Evolutionary conservation across 2,329 filamentous ascomycete species (phyloP).

Genomic region (Aureobasidium vineae): DNA sequence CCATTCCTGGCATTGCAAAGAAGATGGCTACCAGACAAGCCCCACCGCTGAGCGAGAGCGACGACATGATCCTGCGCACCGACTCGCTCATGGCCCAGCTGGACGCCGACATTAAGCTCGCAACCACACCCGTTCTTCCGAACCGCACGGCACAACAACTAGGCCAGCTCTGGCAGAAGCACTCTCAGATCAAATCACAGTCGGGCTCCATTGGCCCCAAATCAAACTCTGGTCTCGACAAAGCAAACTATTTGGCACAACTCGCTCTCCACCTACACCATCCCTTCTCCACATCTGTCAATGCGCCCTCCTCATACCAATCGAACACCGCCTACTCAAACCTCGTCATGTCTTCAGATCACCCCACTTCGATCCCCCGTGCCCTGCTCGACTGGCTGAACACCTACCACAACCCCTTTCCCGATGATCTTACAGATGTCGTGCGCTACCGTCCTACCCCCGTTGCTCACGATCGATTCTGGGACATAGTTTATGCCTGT

Average conservation of each 20-base stretch:
- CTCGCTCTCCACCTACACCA: slow-evolving; percentile 79
- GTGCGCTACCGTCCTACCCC: slow-evolving; percentile 66
- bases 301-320: slow-evolving; percentile 34
- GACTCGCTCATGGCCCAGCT: slow-evolving; percentile 62
- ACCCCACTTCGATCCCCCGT: slow-evolving; percentile 61
- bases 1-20: slow-evolving; percentile 68
- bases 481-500: slow-evolving; percentile 75
- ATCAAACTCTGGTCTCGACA: slow-evolving; percentile 62
- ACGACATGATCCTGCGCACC: slow-evolving; percentile 69
- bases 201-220: slow-evolving; percentile 38
- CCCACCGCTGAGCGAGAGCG: slow-evolving; percentile 65
- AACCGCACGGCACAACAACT: slow-evolving; percentile 35
- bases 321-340: slow-evolving; percentile 20
- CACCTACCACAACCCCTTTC: slow-evolving; percentile 69
- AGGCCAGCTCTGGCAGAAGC: slow-evolving; percentile 34
- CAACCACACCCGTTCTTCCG: slow-evolving; percentile 37
- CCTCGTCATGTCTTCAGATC: slow-evolving; percentile 27
- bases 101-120: slow-evolving; percentile 37
- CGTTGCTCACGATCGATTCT: slow-evolving; percentile 73
- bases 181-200: slow-evolving; percentile 33
- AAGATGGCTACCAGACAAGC: slow-evolving; percentile 59
- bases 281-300: slow-evolving; percentile 48
- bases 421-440: slow-evolving; percentile 65
- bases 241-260: slow-evolving; percentile 75
- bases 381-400: slow-evolving; percentile 82